Evolutionary conservation across 768 basidiomycete genomes (phyloP).

Genomic region (Candolleomyces aberdarensis): DNA sequence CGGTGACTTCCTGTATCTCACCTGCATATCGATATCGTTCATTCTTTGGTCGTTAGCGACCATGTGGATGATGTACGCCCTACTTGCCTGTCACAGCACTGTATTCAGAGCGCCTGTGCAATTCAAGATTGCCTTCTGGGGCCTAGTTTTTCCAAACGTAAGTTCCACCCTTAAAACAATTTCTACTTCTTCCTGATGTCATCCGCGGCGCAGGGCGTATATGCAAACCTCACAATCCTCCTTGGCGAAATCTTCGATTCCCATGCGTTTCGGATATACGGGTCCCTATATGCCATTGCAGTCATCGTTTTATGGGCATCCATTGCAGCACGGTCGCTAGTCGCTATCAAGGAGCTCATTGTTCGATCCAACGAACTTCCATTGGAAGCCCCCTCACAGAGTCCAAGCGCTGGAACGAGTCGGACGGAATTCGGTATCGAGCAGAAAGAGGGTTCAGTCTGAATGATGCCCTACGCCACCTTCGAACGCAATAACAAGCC

Average conservation of each 20-base stretch:
- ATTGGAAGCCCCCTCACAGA: background rate
- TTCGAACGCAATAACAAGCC: too few relatives aligned
- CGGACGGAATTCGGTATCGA: background rate
- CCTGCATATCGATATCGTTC: conserved; percentile 48
- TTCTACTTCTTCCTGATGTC: background rate
- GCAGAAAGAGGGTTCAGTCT: background rate
- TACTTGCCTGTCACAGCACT: conserved; percentile 45
- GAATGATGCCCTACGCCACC: too few relatives aligned
- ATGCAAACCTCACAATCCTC: conserved; percentile 59
- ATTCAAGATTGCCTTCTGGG: conserved; percentile 64
- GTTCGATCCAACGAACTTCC: background rate
- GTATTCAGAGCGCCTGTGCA: conserved; percentile 38
- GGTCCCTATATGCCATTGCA: conserved; percentile 48
- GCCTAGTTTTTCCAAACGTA: conserved; percentile 68
- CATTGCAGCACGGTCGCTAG: conserved; percentile 42
- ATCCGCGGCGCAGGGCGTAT: conserved; percentile 36
- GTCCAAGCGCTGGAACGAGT: background rate
- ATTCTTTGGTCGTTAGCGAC: conserved; percentile 59
- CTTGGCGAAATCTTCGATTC: conserved; percentile 51
- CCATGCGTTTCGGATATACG: conserved; percentile 52
- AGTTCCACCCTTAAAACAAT: conserved; percentile 1
- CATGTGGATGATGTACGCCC: conserved; percentile 58
- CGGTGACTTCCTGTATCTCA: conserved; percentile 35
- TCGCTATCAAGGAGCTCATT: conserved; percentile 19
- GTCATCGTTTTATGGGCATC: conserved; percentile 53